Conservation (phyloP, 1,139 yeast genomes). For the Taphrina deformans region DNA sequence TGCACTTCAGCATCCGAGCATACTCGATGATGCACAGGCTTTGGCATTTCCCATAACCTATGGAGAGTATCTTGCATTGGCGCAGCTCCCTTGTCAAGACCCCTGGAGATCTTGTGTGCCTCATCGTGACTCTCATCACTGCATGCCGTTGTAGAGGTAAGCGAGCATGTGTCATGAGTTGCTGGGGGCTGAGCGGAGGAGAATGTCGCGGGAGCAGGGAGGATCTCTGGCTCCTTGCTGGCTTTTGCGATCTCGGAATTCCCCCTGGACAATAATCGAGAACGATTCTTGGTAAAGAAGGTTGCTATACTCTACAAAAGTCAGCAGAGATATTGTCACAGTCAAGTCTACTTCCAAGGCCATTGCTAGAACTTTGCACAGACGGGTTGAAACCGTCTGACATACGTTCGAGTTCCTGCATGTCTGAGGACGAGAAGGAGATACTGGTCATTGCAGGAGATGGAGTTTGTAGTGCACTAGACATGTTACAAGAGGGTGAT, state of each 20-base stretch:
- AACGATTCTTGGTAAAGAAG: background rate
- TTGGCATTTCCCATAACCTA: background rate
- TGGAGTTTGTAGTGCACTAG: background rate
- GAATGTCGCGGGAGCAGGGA: background rate
- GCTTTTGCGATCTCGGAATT: background rate
- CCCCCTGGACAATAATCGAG: background rate
- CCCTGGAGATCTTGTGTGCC: background rate
- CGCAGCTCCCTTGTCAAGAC: background rate
- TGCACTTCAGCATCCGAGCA: background rate
- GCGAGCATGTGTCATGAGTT: background rate
- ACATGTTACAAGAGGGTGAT: background rate
- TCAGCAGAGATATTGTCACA: background rate
- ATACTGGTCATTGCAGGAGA: background rate
- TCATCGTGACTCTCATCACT: background rate
- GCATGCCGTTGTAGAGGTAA: background rate
- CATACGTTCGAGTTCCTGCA: constrained; percentile 3
- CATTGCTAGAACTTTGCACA: background rate
- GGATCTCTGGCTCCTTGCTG: background rate
- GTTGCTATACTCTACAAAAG: background rate
- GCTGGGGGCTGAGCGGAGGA: background rate
- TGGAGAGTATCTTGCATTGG: background rate
- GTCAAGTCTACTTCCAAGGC: background rate
- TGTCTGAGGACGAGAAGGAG: background rate
- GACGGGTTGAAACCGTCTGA: background rate
- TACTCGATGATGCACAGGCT: background rate